A percentile compares a stretch with the other conserved stretches of the same genome.
Conservation (phyloP, 768 basidiomycete species). For the Hysterangium stoloniferum region DNA sequence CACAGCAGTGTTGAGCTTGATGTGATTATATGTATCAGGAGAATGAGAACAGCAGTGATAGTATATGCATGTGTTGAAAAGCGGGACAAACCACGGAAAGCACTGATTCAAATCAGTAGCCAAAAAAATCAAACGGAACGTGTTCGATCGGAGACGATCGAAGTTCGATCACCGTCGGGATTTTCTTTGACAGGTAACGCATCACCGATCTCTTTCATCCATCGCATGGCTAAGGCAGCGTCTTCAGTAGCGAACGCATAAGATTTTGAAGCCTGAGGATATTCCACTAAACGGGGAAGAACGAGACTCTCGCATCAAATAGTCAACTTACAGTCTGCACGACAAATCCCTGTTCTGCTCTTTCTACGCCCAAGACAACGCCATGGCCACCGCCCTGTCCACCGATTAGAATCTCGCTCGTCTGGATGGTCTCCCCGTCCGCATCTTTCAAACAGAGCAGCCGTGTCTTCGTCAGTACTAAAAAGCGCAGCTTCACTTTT, state of each 20-base stretch:
- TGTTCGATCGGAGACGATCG: no score
- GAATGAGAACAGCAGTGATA: background rate
- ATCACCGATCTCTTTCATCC: conserved; percentile 27
- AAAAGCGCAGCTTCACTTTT: conserved; percentile 43
- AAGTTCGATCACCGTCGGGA: no score
- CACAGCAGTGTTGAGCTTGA: no score
- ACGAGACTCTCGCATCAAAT: background rate
- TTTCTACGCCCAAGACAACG: conserved; percentile 13
- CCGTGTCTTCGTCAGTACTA: conserved; percentile 50
- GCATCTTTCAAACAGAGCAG: conserved; percentile 50
- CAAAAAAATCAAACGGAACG: no score
- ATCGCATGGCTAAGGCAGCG: conserved; percentile 21
- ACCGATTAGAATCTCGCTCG: conserved; percentile 32
- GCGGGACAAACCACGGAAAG: background rate
- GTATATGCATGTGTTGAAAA: background rate
- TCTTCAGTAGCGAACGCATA: conserved; percentile 22
- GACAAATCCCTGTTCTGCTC: conserved; percentile 36
- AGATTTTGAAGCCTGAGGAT: conserved; percentile 37
- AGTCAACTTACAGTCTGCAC: conserved; percentile 47
- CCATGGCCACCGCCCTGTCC: conserved; percentile 22
- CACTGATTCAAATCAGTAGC: no score
- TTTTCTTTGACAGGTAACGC: conserved; percentile 18
- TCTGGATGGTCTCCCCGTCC: conserved; percentile 17
- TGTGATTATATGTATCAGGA: no score
- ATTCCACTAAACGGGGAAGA: background rate